A percentile compares a stretch with the other conserved stretches of the same genome.
These are phyloP conservation scores for Lactarius psammicola DNA, from an alignment of 768 basidiomycete species.

Conservation along the genomic window DNA sequence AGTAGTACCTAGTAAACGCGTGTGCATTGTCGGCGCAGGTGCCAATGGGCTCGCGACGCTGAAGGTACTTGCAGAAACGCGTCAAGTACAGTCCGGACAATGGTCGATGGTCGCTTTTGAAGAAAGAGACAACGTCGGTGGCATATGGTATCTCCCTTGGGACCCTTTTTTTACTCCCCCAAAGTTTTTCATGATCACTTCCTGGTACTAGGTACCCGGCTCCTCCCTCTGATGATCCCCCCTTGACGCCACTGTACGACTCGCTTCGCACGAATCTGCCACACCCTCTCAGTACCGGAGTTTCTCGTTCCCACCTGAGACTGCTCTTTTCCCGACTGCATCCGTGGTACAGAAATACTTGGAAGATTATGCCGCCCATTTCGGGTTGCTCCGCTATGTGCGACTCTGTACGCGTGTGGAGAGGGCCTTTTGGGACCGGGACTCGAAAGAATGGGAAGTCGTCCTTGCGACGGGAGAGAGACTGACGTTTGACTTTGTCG, in stretches of 20 bases:
- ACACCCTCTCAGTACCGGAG: slow-evolving; percentile 63
- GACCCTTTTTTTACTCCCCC: background rate
- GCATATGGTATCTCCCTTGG: slow-evolving; percentile 58
- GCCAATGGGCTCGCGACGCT: slow-evolving; percentile 71
- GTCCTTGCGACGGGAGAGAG: slow-evolving; percentile 39
- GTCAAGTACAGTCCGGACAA: slow-evolving; percentile 51
- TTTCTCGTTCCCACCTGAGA: slow-evolving; percentile 67
- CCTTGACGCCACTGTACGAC: slow-evolving; percentile 72
- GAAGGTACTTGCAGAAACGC: slow-evolving; percentile 59
- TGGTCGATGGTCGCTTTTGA: slow-evolving; percentile 71
- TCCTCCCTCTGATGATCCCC: slow-evolving; percentile 48
- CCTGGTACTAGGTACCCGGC: slow-evolving; percentile 50
- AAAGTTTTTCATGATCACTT: background rate
- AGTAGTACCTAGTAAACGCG: slow-evolving; percentile 35
- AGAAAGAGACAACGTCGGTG: slow-evolving; percentile 62
- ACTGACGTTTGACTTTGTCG: slow-evolving; percentile 56
- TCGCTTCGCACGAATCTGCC: slow-evolving; percentile 81
- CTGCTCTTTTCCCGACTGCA: slow-evolving; percentile 66
- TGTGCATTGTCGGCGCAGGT: slow-evolving; percentile 76
- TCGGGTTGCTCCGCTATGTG: slow-evolving; percentile 60
- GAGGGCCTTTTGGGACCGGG: slow-evolving; percentile 41
- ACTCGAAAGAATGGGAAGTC: slow-evolving; percentile 48
- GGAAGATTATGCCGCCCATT: slow-evolving; percentile 59
- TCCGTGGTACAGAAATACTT: slow-evolving; percentile 66
- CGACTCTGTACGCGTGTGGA: slow-evolving; percentile 58